Evolutionary conservation across 2,329 filamentous ascomycete species (phyloP), one percentile per base, ranked within the genome.

Genomic region (Neonectria coccinea): DNA sequence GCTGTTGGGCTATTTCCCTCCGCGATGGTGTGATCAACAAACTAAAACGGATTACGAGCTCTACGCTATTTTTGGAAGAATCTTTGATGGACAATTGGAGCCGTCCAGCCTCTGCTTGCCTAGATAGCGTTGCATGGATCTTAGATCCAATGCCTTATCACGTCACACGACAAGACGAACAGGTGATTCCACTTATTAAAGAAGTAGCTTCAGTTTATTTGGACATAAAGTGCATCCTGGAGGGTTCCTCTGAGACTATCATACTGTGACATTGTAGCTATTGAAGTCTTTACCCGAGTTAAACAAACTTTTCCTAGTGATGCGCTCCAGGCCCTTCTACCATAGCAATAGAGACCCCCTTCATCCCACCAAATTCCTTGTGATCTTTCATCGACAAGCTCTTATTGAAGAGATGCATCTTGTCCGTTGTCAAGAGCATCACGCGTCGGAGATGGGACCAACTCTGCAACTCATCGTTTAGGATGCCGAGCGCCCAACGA

Each of bases 401-500:
- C n/a, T 42, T 42, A 20, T 42, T 42, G 39, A 42, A 42, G 39
- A 42, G 39, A 42, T 42, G 39, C 39, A 42, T 42, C 39, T 42
- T 42, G 39, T 42, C 39, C 6, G 39, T 42, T 42, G 39, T 42
- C 39, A 42, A 42, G n/a, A 42, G 39, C 39, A 42, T 42, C n/a
- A 42, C 39, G 5, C 39, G 39, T 42, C 39, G 39, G 39, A 42
- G 39, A 42, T 42, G 39, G 16, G 39, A 18, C 39, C 39, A 42
- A 18, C n/a, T 42, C 39, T 6, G 39, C 39, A 42, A 42, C 39
- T 42, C 39, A 18, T 42, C 39, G 39, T 42, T 42, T 18, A 42
- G 39, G 39, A 42, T 42, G n/a, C n/a, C 39, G 39, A 42, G 39
- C 9, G 39, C 16, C 39, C 39, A 42, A 42, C 16, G n/a, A 42